phyloP scores from a whole-genome alignment of 1,284 basidiomycete genomes.

The Ganoderma lucidum region DNA sequence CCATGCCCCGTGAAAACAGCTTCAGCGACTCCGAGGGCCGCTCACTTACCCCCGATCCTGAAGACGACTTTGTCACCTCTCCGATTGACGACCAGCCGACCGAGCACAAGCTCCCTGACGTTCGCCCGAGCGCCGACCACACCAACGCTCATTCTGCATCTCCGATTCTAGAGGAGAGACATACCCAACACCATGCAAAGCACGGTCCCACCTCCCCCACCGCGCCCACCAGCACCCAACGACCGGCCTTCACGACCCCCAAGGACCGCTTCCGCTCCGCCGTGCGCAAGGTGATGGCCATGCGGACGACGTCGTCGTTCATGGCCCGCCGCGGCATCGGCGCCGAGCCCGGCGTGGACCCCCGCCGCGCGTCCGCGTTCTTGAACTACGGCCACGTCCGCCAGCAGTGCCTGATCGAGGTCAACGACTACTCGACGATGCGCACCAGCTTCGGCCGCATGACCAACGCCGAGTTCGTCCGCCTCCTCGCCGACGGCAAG shows the following conservation, averaged over 20 bases:
- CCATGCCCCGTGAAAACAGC: slow-evolving; percentile 66
- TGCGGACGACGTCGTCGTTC: slow-evolving; percentile 58
- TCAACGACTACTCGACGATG: slow-evolving; percentile 67
- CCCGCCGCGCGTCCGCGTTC: slow-evolving; percentile 57
- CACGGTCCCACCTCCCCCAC: neutral
- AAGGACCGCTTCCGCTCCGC: slow-evolving; percentile 57
- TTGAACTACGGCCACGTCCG: slow-evolving; percentile 59
- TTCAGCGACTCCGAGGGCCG: slow-evolving; percentile 64
- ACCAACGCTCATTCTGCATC: slow-evolving; percentile 16
- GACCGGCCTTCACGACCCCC: slow-evolving; percentile 41
- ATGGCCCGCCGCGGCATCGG: slow-evolving; percentile 51
- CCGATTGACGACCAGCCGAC: slow-evolving; percentile 25
- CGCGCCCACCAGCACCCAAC: slow-evolving; percentile 8
- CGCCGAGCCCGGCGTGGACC: slow-evolving; percentile 71
- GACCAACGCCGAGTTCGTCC: slow-evolving; percentile 62
- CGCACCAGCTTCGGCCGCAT: slow-evolving; percentile 58
- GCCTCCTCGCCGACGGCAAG: slow-evolving; percentile 52
- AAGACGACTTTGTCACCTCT: slow-evolving; percentile 37
- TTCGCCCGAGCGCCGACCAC: slow-evolving; percentile 9
- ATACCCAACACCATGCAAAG: slow-evolving; percentile 1
- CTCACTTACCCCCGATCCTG: slow-evolving; percentile 63
- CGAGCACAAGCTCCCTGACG: slow-evolving; percentile 12
- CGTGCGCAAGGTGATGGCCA: slow-evolving; percentile 62
- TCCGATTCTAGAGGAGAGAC: slow-evolving; percentile 6
- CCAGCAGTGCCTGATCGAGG: slow-evolving; percentile 66